phyloP scores from a whole-genome alignment of 2,329 filamentous ascomycete species.

The Ploettnerulaceae sp. region DNA sequence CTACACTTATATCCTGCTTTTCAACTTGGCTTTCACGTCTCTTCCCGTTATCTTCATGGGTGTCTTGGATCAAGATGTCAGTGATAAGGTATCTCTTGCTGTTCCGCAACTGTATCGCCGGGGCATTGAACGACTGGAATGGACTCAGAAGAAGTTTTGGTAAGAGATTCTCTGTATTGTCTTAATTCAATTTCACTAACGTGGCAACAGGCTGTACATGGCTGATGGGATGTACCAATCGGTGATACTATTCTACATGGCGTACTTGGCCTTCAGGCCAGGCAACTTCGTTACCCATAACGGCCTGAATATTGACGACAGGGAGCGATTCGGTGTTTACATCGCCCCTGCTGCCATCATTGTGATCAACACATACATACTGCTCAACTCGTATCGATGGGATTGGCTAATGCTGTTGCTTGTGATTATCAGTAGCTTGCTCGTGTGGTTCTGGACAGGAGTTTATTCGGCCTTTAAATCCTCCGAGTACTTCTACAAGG shows the following conservation, averaged over 20 bases:
- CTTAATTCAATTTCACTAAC: constrained; percentile 29
- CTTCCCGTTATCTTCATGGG: constrained; percentile 93
- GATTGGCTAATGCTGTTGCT: constrained; percentile 92
- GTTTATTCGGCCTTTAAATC: constrained; percentile 56
- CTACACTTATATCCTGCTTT: constrained; percentile 94
- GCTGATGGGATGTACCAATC: constrained; percentile 91
- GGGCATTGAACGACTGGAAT: constrained; percentile 93
- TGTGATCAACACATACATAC: constrained; percentile 88
- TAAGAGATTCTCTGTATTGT: constrained; percentile 43
- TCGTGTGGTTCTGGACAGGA: constrained; percentile 95
- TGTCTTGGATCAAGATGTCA: constrained; percentile 94
- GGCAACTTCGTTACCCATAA: constrained; percentile 66
- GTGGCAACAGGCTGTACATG: constrained; percentile 74
- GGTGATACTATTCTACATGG: constrained; percentile 86
- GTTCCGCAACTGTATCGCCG: constrained; percentile 93
- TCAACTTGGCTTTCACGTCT: constrained; percentile 96
- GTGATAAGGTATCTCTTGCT: constrained; percentile 85
- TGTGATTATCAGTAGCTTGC: constrained; percentile 72
- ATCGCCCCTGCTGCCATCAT: constrained; percentile 79
- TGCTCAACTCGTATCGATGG: constrained; percentile 97
- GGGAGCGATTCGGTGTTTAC: constrained; percentile 80
- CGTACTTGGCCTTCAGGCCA: constrained; percentile 70
- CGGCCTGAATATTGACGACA: constrained; percentile 73
- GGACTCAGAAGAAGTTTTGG: constrained; percentile 97
- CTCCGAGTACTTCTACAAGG: constrained; percentile 69